Percentiles rank a stretch among this genome's conserved stretches.
Conservation (phyloP, 164 flowering plant species). For the Vitis riparia region DNA sequence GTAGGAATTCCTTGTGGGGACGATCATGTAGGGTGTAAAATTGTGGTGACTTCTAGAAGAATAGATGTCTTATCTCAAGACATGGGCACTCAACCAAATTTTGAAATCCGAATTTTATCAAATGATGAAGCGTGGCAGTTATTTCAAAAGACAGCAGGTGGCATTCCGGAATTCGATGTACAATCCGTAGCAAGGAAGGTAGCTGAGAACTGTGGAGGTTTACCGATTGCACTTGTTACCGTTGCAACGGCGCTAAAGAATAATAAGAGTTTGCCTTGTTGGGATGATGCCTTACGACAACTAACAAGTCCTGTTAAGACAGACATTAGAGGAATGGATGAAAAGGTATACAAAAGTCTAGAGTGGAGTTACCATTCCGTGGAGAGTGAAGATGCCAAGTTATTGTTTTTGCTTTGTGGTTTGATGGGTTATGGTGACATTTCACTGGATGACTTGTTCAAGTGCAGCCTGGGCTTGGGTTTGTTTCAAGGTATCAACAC, state of each 20-base stretch:
- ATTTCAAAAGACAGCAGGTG: neutral
- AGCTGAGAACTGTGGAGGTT: neutral
- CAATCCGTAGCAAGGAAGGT: neutral
- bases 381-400: no score
- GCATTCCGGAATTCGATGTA: neutral
- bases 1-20: slow-evolving; percentile 6
- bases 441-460: no score
- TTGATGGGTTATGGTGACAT: no score
- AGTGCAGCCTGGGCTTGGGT: no score
- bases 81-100: neutral
- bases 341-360: no score
- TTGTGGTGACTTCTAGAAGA: slow-evolving; percentile 7
- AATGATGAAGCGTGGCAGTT: slow-evolving; percentile 10
- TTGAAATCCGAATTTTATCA: neutral
- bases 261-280: neutral
- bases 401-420: no score
- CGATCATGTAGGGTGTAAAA: slow-evolving; percentile 2
- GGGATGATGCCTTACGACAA: slow-evolving; percentile 11
- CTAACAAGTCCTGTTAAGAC: neutral
- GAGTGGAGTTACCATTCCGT: no score
- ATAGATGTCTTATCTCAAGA: neutral
- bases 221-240: slow-evolving; percentile 5
- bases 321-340: neutral
- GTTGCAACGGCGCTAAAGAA: neutral
- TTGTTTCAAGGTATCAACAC: no score